phyloP scores from a whole-genome alignment of 192 early-diverging fungal species.

The Oehlia diaphana region DNA sequence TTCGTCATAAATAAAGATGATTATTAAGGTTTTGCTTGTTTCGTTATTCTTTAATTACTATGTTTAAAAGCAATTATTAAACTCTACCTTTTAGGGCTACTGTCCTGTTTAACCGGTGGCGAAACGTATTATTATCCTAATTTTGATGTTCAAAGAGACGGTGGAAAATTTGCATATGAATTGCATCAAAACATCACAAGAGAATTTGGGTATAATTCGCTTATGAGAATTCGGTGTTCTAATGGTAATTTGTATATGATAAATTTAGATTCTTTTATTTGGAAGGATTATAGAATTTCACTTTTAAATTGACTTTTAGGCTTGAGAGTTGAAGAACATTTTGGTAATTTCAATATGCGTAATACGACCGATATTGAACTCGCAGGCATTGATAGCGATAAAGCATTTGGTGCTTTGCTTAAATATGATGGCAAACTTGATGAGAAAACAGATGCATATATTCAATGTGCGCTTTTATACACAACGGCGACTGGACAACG shows the following conservation, averaged over 20 bases:
- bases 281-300: background rate
- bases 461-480: constrained; percentile 95
- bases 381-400: constrained; percentile 84
- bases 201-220: constrained; percentile 82
- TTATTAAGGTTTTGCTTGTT: too few species aligned
- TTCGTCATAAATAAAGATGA: background rate
- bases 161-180: constrained; percentile 70
- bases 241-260: constrained; percentile 53
- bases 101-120: constrained; percentile 87
- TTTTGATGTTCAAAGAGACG: constrained; percentile 77
- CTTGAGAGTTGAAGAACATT: constrained; percentile 80
- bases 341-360: constrained; percentile 93
- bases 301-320: constrained; percentile 38
- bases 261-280: background rate
- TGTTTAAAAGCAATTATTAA: too few species aligned
- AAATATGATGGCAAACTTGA: constrained; percentile 90
- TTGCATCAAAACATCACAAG: constrained; percentile 69
- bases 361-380: constrained; percentile 92
- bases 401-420: constrained; percentile 77
- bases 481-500: constrained; percentile 87
- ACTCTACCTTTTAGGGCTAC: constrained; percentile 45
- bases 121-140: constrained; percentile 79
- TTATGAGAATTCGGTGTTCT: constrained; percentile 88
- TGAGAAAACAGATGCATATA: constrained; percentile 74
- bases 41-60: too few species aligned